Conservation (phyloP, 1,284 basidiomycete genomes). For the Naganishia liquefaciens region DNA sequence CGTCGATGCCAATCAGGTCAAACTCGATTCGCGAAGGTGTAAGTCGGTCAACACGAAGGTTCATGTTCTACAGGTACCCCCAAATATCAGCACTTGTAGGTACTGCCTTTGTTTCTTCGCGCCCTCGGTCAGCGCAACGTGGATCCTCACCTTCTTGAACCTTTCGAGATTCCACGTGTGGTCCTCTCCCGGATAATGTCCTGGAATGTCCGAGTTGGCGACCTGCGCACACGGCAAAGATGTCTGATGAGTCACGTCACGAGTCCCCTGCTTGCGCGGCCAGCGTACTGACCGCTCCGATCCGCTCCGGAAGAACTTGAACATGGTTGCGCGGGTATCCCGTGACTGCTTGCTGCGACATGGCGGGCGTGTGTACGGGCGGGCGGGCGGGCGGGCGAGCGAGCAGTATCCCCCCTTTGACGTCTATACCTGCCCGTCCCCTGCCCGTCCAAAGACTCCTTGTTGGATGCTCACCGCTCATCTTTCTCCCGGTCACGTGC, state of each 20-base stretch:
- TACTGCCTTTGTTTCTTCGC: background rate
- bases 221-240: conserved; percentile 57
- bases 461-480: conserved; percentile 11
- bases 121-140: background rate
- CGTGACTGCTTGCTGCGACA: conserved; percentile 25
- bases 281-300: conserved; percentile 57
- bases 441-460: background rate
- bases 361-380: background rate
- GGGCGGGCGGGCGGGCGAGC: background rate
- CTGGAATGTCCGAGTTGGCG: conserved; percentile 82
- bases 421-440: background rate
- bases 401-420: background rate
- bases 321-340: conserved; percentile 58
- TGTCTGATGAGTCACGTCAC: conserved; percentile 15
- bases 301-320: conserved; percentile 67
- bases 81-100: conserved; percentile 15
- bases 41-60: conserved; percentile 71
- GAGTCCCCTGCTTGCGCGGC: background rate
- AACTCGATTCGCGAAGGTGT: conserved; percentile 86
- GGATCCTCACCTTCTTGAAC: conserved; percentile 69
- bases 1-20: conserved; percentile 93
- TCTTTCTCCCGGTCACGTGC: conserved; percentile 26
- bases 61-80: conserved; percentile 64
- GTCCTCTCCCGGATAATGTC: conserved; percentile 79
- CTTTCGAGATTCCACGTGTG: conserved; percentile 74